Evolutionary conservation across 176 grass and related monocot species (phyloP).

Genomic region (Oryza nivara): DNA sequence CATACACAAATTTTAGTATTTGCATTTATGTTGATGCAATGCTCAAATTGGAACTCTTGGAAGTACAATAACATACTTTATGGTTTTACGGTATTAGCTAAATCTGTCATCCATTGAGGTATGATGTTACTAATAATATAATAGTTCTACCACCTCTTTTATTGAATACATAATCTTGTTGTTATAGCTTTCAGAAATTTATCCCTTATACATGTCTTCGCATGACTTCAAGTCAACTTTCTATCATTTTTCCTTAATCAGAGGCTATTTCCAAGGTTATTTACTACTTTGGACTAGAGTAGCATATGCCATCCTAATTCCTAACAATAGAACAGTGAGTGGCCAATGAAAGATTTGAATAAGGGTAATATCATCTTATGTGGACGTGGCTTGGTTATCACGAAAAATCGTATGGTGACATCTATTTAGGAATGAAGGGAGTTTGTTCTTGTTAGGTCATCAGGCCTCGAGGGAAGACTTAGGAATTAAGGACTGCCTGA

Average conservation of each 20-base stretch:
- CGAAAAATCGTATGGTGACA: neutral
- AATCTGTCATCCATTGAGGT: neutral
- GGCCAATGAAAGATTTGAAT: neutral
- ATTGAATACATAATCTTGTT: neutral
- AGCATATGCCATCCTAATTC: neutral
- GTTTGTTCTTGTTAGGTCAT: neutral
- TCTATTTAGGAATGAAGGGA: neutral
- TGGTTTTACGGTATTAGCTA: neutral
- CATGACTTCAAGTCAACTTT: neutral
- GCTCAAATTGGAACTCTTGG: neutral
- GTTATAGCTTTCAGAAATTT: neutral
- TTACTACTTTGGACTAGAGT: neutral
- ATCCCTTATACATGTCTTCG: neutral
- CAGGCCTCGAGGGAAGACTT: constrained; percentile 18
- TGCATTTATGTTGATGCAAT: neutral
- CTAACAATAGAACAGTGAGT: neutral
- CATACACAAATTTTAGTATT: neutral
- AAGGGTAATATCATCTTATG: neutral
- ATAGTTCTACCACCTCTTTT: neutral
- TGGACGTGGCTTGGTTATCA: neutral
- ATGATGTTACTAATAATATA: neutral
- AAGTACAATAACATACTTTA: neutral
- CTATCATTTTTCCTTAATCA: neutral
- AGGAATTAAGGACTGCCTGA: neutral
- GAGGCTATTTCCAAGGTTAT: neutral